Conservation (phyloP, 1,284 basidiomycete genomes). For the Schizophyllum amplum region DNA sequence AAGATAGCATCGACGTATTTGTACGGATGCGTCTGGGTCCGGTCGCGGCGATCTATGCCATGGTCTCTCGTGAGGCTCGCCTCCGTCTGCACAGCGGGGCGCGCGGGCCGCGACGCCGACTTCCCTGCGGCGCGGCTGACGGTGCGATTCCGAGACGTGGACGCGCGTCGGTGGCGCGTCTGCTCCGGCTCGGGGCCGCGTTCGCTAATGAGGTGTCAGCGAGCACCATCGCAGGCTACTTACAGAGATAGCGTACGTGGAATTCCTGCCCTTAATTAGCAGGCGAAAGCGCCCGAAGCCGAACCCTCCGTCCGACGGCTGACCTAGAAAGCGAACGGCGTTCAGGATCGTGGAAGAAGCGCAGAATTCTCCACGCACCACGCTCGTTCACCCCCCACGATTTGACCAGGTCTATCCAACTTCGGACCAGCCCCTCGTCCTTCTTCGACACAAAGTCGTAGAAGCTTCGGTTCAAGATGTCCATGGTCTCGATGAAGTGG, state of each 20-base stretch:
- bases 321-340: conserved; percentile 21
- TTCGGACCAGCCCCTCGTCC: conserved; percentile 55
- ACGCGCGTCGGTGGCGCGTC: conserved; percentile 23
- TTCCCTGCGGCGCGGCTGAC: conserved; percentile 10
- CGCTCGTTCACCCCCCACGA: conserved; percentile 73
- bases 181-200: conserved; percentile 12
- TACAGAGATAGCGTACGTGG: conserved; percentile 30
- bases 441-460: conserved; percentile 60
- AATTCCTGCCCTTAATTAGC: conserved; percentile 48
- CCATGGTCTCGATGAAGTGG: conserved; percentile 46
- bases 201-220: neutral
- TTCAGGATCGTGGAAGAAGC: neutral
- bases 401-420: conserved; percentile 68
- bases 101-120: conserved; percentile 1
- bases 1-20: conserved; percentile 64
- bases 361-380: conserved; percentile 16
- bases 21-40: conserved; percentile 21
- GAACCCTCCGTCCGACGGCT: conserved; percentile 74
- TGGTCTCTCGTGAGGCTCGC: conserved; percentile 9
- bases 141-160: conserved; percentile 19
- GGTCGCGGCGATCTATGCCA: conserved; percentile 3
- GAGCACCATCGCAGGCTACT: neutral
- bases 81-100: neutral
- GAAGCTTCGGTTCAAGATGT: conserved; percentile 57
- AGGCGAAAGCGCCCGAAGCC: conserved; percentile 65